Conservation (phyloP, 306 rosid species). For the Calophaca sinica region DNA sequence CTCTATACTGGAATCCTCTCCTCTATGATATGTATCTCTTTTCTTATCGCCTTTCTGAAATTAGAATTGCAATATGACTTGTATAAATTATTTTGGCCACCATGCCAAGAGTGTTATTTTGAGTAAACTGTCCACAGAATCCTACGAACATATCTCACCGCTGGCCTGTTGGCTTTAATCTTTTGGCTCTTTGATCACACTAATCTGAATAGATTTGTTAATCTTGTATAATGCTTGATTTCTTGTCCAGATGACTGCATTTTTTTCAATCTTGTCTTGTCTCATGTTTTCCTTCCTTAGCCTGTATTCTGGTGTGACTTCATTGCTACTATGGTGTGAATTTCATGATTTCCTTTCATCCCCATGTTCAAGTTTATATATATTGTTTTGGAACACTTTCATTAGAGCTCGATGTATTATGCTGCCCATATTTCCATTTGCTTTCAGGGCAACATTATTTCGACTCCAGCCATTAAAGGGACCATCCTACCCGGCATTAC, state of each 20-base stretch:
- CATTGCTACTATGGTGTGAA: slow-evolving; percentile 16
- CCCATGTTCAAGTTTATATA: background rate
- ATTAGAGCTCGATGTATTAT: slow-evolving; percentile 26
- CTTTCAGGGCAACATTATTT: slow-evolving; percentile 70
- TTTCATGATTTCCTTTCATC: background rate
- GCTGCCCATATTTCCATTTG: slow-evolving; percentile 33
- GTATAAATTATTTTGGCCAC: slow-evolving; percentile 17
- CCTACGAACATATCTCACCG: slow-evolving; percentile 3
- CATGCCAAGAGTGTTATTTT: slow-evolving; percentile 21
- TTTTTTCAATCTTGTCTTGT: slow-evolving; percentile 6
- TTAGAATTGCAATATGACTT: slow-evolving; percentile 14
- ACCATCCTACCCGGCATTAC: slow-evolving; percentile 98
- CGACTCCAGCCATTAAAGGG: slow-evolving; percentile 90
- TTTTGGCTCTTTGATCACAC: slow-evolving; percentile 12
- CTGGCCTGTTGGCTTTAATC: slow-evolving; percentile 5
- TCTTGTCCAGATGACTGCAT: slow-evolving; percentile 1
- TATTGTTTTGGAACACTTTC: slow-evolving; percentile 3
- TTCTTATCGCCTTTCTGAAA: slow-evolving; percentile 3
- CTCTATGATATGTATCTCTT: background rate
- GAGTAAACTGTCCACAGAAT: background rate
- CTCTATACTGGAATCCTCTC: background rate
- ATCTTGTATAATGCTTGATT: background rate
- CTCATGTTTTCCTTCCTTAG: slow-evolving; percentile 18
- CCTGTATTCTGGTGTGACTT: slow-evolving; percentile 18
- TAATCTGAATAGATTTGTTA: slow-evolving; percentile 15